Base-by-base conservation (phyloP, 495 filamentous ascomycete species). In the Podospora pseudopauciseta region DNA sequence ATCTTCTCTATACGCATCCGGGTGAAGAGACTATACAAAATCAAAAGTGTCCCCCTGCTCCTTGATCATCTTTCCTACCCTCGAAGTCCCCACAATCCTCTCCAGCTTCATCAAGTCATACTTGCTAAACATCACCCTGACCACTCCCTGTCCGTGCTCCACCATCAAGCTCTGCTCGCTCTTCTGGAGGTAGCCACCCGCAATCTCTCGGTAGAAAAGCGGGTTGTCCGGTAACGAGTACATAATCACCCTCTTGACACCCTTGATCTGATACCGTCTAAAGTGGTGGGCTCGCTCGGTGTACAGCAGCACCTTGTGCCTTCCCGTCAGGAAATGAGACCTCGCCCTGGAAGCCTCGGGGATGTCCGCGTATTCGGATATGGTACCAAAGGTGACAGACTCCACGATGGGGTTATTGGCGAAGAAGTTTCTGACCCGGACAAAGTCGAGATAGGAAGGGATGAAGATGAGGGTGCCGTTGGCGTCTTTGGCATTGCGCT, bases 261-360 rank as follows among this genome's bases (percentile, higher is more conserved):
- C 95, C 44, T 87, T 84, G 23, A 99, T 80, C 67, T 85, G 85
- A 73, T 93, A 94, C 23, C 96, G 85, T 28, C 91, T 84, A 82
- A 98, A 99, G 77, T 99, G 96, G 80, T 98, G 96, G 19, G 93
- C 89, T 30, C 95, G 89, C 77, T 94, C 94, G 9, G 93, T 93
- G 78, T 98, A 98, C 19, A 99, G 82, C 49, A 99, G 80, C 23
- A 97, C 85, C 49, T 88, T 88, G 72, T 97, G 90, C 30, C 91
- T 84, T 5, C 94, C 94, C 58, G 79, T 89, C 67, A 93, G 77
- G 80, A 99, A 98, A 73, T 97, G 92, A 16, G 91, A 92, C 7
- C 94, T 84, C 20, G 96, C 92, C 20, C 94, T 89, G 30, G 90
- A 87, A 55, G 93, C 88, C 64, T 94, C 92, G 18, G 86, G 83